A percentile compares a stretch with the other conserved stretches of the same genome.
Evolutionary conservation across 2,329 filamentous ascomycete species (phyloP).

Genomic region (Bipolaris bicolor): DNA sequence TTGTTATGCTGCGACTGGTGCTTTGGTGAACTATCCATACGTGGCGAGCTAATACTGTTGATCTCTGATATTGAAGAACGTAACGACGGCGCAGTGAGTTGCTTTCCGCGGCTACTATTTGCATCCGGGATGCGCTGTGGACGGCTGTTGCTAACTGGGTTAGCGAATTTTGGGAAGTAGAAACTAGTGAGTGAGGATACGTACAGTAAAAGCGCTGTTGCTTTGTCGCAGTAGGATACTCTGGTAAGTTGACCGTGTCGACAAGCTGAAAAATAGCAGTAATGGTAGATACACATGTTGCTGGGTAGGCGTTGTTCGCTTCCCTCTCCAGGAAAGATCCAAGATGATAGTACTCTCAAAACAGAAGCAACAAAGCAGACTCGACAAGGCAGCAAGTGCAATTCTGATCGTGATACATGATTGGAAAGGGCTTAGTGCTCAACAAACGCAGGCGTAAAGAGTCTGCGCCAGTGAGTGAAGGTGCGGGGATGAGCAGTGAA

Average conservation of each 20-base stretch:
- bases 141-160: conserved; percentile 25
- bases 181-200: neutral
- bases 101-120: conserved; percentile 6
- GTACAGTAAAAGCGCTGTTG: conserved; percentile 30
- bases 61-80: conserved; percentile 16
- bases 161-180: neutral
- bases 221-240: conserved; percentile 42
- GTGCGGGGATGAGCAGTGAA: conserved; percentile 1
- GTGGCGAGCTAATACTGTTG: conserved; percentile 20
- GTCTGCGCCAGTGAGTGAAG: conserved; percentile 1
- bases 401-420: neutral
- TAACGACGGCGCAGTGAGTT: conserved; percentile 13
- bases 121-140: conserved; percentile 19
- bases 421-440: conserved; percentile 3
- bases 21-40: conserved; percentile 26
- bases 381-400: conserved; percentile 3
- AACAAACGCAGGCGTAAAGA: conserved; percentile 16
- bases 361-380: conserved; percentile 6
- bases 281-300: conserved; percentile 46
- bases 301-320: conserved; percentile 15
- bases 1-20: conserved; percentile 24
- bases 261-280: conserved; percentile 43
- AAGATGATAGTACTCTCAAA: conserved; percentile 1
- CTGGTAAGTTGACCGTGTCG: conserved; percentile 40
- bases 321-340: conserved; percentile 15